Conservation (phyloP, 2,329 filamentous ascomycete species). For the Claviceps paspali region DNA sequence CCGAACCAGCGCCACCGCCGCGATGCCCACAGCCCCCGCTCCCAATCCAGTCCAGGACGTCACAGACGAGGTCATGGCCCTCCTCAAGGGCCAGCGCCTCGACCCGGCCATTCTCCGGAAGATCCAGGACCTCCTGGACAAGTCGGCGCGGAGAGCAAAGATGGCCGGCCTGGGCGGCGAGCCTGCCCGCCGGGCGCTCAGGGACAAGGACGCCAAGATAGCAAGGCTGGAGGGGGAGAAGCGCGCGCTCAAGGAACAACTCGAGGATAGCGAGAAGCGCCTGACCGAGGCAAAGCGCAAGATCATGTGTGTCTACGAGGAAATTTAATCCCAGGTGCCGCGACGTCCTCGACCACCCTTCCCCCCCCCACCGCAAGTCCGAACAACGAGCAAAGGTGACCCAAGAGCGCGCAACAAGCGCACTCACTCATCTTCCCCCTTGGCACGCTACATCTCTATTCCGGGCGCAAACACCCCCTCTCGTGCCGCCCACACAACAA, state of each 20-base stretch:
- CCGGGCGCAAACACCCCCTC: no score
- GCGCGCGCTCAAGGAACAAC: constrained; percentile 23
- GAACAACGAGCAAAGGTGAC: no score
- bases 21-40: no score
- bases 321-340: no score
- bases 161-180: constrained; percentile 53
- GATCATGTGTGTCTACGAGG: constrained; percentile 22
- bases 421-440: no score
- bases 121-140: constrained; percentile 32
- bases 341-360: no score
- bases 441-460: no score
- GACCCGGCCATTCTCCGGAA: constrained; percentile 19
- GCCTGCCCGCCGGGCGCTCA: constrained; percentile 44
- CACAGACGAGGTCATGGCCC: constrained; percentile 30
- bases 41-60: constrained; percentile 18
- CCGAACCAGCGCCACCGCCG: not conserved
- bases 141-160: constrained; percentile 40
- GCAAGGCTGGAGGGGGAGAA: constrained; percentile 22
- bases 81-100: constrained; percentile 31
- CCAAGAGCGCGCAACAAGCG: no score
- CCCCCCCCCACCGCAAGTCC: no score
- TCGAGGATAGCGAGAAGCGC: constrained; percentile 16
- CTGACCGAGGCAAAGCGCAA: constrained; percentile 23
- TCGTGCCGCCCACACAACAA: no score
- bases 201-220: constrained; percentile 40